phyloP scores from a whole-genome alignment of 345 rosid genomes.

The Aethionema arabicum region DNA sequence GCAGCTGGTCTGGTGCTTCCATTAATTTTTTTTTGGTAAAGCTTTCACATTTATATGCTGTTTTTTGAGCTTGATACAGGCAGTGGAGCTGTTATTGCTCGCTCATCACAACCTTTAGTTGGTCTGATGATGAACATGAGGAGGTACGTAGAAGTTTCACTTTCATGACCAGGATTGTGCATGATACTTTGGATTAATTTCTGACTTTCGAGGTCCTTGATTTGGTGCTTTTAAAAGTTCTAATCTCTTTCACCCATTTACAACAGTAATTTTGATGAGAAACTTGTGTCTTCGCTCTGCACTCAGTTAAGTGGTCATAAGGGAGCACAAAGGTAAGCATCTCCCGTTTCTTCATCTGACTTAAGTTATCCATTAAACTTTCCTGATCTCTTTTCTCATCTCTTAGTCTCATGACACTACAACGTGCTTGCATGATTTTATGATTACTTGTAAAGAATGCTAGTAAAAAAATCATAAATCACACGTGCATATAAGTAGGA shows the following conservation, averaged over 20 bases:
- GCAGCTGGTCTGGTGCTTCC: conserved; percentile 25
- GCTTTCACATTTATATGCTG: conserved; percentile 30
- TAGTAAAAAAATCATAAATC: conserved; percentile 11
- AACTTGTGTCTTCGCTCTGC: conserved; percentile 91
- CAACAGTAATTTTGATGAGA: conserved; percentile 87
- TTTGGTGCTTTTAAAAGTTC: conserved; percentile 16
- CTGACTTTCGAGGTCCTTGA: conserved; percentile 28
- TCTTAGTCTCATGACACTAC: conserved; percentile 20
- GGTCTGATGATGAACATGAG: conserved; percentile 98
- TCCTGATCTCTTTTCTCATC: conserved; percentile 12
- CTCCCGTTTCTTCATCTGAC: conserved; percentile 11
- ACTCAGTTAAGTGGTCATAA: conserved; percentile 53
- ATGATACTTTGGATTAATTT: conserved; percentile 20
- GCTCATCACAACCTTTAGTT: conserved; percentile 96
- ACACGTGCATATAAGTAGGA: conserved; percentile 18
- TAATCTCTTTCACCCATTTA: conserved; percentile 27
- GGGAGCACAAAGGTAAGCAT: conserved; percentile 54
- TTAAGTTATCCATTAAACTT: conserved; percentile 6
- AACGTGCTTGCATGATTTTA: conserved; percentile 20
- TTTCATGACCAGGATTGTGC: conserved; percentile 23
- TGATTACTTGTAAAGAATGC: conserved; percentile 10
- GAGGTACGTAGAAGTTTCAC: conserved; percentile 52
- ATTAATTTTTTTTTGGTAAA: conserved; percentile 16
- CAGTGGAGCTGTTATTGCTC: conserved; percentile 95
- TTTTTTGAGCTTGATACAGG: conserved; percentile 43